phyloP scores from a whole-genome alignment of 306 rosid species.

The Rosa chinensis region DNA sequence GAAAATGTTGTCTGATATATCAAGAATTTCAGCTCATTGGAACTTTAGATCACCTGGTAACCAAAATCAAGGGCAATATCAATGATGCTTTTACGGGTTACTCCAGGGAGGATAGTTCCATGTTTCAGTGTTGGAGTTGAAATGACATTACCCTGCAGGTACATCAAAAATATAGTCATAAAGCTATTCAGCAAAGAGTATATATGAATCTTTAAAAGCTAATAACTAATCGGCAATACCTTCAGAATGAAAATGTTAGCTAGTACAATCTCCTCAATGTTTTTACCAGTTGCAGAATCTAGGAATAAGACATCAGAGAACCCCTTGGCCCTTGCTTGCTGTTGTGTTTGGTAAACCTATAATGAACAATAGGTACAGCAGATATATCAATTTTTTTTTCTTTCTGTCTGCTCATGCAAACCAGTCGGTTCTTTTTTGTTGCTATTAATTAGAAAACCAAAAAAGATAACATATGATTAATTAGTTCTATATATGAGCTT shows the following conservation, averaged over 20 bases:
- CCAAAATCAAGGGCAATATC: slow-evolving; percentile 43
- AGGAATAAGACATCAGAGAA: slow-evolving; percentile 58
- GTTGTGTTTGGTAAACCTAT: slow-evolving; percentile 36
- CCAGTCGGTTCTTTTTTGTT: not conserved
- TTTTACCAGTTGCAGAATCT: slow-evolving; percentile 47
- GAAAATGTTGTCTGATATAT: not conserved
- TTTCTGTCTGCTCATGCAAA: too few relatives aligned
- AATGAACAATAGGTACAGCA: not conserved
- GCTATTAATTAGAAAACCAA: not conserved
- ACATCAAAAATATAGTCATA: not conserved
- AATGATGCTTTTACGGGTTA: slow-evolving; percentile 55
- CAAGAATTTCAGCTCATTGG: too few relatives aligned
- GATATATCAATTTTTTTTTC: not conserved
- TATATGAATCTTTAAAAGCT: not conserved
- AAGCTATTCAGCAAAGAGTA: not conserved
- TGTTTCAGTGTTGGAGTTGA: slow-evolving; percentile 36
- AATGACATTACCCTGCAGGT: slow-evolving; percentile 39
- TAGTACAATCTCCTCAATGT: slow-evolving; percentile 44
- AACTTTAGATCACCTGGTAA: slow-evolving; percentile 36
- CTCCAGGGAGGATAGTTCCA: slow-evolving; percentile 63
- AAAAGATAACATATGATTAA: not conserved
- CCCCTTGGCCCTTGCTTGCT: slow-evolving; percentile 46
- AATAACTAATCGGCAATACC: slow-evolving; percentile 26
- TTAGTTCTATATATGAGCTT: slow-evolving; percentile 14
- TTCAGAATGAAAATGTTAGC: slow-evolving; percentile 54